These are phyloP conservation scores for Inosperma sp. DNA, from an alignment of 768 basidiomycete species.

Conservation along the genomic window DNA sequence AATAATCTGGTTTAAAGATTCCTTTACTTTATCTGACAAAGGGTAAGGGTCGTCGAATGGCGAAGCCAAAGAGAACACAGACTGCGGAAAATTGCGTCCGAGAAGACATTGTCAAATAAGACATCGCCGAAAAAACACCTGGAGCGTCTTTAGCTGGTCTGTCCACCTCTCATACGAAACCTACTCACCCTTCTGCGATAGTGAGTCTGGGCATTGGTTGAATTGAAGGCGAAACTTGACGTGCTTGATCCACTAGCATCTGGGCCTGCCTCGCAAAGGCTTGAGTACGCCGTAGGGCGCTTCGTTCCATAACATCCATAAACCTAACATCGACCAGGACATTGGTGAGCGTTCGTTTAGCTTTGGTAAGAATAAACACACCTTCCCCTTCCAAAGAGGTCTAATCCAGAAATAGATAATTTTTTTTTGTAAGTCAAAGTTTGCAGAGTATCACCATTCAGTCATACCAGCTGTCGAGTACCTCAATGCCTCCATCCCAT, in stretches of 20 bases:
- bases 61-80: constrained; percentile 9
- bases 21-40: constrained; percentile 36
- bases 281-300: constrained; percentile 35
- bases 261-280: constrained; percentile 32
- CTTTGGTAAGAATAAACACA: too few relatives aligned
- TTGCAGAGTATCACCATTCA: not conserved
- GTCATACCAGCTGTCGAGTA: constrained; percentile 40
- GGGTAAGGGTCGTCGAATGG: constrained; percentile 7
- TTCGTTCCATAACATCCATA: constrained; percentile 41
- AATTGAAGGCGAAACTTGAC: constrained; percentile 32
- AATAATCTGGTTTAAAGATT: constrained; percentile 33
- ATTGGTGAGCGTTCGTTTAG: not conserved
- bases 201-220: constrained; percentile 34
- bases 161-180: not conserved
- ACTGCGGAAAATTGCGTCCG: constrained; percentile 43
- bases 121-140: constrained; percentile 39
- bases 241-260: constrained; percentile 37
- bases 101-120: constrained; percentile 41
- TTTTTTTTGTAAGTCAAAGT: not conserved
- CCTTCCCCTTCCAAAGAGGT: not conserved
- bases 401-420: constrained; percentile 6
- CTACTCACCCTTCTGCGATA: constrained; percentile 36
- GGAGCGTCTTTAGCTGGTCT: not conserved
- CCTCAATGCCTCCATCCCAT: constrained; percentile 34
- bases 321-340: constrained; percentile 21